These are phyloP conservation scores for Verticillium nubilum DNA, from an alignment of 2,329 filamentous ascomycete species.

Conservation along the genomic window DNA sequence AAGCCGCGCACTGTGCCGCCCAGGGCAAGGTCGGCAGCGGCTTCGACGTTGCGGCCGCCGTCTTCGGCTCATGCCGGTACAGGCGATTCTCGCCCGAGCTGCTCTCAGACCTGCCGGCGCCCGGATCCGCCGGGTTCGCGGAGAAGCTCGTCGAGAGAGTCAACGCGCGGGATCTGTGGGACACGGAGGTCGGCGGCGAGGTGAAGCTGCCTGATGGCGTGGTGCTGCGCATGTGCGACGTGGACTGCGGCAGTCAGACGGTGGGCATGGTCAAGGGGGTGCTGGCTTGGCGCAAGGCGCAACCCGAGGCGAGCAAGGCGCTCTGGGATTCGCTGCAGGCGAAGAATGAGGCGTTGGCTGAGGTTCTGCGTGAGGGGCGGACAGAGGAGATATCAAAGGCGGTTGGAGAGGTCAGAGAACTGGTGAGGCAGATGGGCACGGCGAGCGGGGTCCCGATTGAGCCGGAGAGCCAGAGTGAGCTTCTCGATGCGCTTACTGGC, in stretches of 20 bases:
- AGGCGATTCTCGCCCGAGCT: slow-evolving; percentile 83
- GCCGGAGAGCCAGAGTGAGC: slow-evolving; percentile 74
- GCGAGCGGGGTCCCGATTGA: slow-evolving; percentile 81
- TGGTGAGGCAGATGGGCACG: slow-evolving; percentile 72
- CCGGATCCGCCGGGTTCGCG: slow-evolving; percentile 62
- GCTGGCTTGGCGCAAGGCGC: slow-evolving; percentile 68
- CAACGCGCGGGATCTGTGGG: slow-evolving; percentile 63
- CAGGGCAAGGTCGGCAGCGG: slow-evolving; percentile 96
- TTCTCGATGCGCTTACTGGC: slow-evolving; percentile 69
- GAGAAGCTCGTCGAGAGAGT: slow-evolving; percentile 60
- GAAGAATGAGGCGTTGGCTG: slow-evolving; percentile 66
- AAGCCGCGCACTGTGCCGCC: slow-evolving; percentile 89
- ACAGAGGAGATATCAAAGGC: slow-evolving; percentile 37
- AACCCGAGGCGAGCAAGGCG: slow-evolving; percentile 55
- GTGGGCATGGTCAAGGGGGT: slow-evolving; percentile 95
- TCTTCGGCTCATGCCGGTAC: slow-evolving; percentile 88
- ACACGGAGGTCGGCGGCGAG: slow-evolving; percentile 68
- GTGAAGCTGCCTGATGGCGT: slow-evolving; percentile 69
- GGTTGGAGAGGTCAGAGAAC: slow-evolving; percentile 46
- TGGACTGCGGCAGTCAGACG: slow-evolving; percentile 89
- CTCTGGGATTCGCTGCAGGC: slow-evolving; percentile 74
- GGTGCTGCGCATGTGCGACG: slow-evolving; percentile 87
- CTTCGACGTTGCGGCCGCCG: slow-evolving; percentile 90
- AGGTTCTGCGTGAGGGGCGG: slow-evolving; percentile 49
- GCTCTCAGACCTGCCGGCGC: slow-evolving; percentile 61